These are phyloP conservation scores for Theileria annulata DNA, from an alignment of 169 alveolate species.

Conservation along the genomic window DNA sequence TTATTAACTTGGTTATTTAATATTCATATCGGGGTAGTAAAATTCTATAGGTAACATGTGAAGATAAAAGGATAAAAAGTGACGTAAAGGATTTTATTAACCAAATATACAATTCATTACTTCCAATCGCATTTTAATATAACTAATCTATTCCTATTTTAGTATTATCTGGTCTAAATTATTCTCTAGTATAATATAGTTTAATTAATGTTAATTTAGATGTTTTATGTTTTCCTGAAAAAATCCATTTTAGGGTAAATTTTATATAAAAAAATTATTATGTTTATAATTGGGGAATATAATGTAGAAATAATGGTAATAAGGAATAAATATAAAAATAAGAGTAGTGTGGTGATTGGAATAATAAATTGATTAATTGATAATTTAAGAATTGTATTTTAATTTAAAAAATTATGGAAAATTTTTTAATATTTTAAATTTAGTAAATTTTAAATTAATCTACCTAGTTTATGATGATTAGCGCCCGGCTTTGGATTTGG, in stretches of 20 bases:
- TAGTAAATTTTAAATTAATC: not conserved
- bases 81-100: conserved; percentile 12
- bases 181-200: not conserved
- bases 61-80: conserved; percentile 28
- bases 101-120: conserved; percentile 22
- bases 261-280: too few species aligned
- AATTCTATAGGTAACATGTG: conserved; percentile 35
- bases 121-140: conserved; percentile 25
- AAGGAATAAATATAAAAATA: not conserved
- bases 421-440: not conserved
- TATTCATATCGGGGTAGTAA: not conserved
- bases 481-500: conserved; percentile 3
- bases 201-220: not conserved
- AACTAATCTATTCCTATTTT: not conserved
- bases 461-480: not conserved
- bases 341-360: not conserved
- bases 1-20: too few species aligned
- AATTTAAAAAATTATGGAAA: not conserved
- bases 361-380: not conserved
- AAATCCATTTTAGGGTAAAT: too few species aligned
- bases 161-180: not conserved
- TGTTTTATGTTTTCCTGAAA: too few species aligned
- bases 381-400: not conserved
- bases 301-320: too few species aligned
- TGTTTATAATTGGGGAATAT: too few species aligned